Base-by-base conservation (phyloP, 2,329 filamentous ascomycete species). In the Gyromitra esculenta region DNA sequence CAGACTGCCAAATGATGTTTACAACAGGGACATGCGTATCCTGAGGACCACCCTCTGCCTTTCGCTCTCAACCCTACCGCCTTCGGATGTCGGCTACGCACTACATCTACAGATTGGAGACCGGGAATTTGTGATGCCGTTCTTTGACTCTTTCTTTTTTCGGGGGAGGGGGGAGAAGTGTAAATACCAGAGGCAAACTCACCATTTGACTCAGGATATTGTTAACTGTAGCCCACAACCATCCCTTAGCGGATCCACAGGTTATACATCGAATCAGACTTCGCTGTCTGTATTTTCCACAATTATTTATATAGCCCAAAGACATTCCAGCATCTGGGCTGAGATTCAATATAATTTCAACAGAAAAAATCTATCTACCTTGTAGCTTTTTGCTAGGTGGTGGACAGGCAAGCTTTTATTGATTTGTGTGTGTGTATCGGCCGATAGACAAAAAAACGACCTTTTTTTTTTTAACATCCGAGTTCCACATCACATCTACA, bases 111-210 rank as follows among this genome's bases (percentile, higher is more conserved):
- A 65, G 45, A 65, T 65, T 65, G 45, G 15, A 25, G 62, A 64
- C 45, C 62, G 62, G 62, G 21, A 39, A 48, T 50, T 37, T 5
- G 39, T 6, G 45, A 56, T 8, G 50, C 48, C 31, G 54, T 37
- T 57, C 31, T 39, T 37, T 57, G 54, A 18, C 54, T 57, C 31
- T 56, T 52, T 52, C 15, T 11, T 35, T 57, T 57, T n/a, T 15
- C 6, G 3, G 6, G 43, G 21, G 41, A n/a, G 60, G 41, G 43
- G 25, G 31, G 25, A 15, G 48, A 7, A n/a, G 13, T 15, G 21
- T 59, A 59, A 56, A 59, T 45, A 68, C 35, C 8, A 21, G 15
- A 68, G 52, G 59, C n/a, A 45, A 21, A 63, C 39, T 63, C 59
- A 63, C 8, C 15, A 9, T 31, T 62, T 63, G 59, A 63, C 39